A percentile compares a stretch with the other conserved stretches of the same genome.
phyloP scores from a whole-genome alignment of 2,329 filamentous ascomycete genomes.

The Monilinia fructigena region DNA sequence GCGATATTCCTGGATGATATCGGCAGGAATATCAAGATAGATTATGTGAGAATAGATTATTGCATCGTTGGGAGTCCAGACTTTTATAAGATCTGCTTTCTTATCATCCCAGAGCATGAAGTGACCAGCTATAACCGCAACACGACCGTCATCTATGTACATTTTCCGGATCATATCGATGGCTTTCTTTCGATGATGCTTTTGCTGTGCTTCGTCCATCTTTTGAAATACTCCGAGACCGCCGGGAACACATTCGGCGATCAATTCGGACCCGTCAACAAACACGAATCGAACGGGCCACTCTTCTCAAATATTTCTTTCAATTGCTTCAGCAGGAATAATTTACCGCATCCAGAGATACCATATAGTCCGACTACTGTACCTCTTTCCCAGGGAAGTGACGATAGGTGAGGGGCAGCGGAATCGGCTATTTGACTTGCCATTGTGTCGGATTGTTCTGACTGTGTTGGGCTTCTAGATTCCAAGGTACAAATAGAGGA shows the following conservation, averaged over 20 bases:
- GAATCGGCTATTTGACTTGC: background rate
- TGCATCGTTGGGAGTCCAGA: constrained; percentile 47
- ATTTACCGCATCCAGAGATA: constrained; percentile 54
- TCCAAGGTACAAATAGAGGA: background rate
- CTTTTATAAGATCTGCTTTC: constrained; percentile 3
- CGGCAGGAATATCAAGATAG: constrained; percentile 49
- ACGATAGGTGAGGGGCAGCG: background rate
- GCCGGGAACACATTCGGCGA: constrained; percentile 38
- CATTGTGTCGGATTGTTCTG: background rate
- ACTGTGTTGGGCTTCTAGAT: too few species aligned
- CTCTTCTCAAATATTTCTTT: constrained; percentile 39
- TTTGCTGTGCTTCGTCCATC: constrained; percentile 42
- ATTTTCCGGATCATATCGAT: constrained; percentile 47
- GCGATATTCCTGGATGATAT: constrained; percentile 44
- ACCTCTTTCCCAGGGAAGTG: constrained; percentile 35
- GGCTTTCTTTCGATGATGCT: constrained; percentile 44
- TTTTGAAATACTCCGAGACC: constrained; percentile 43
- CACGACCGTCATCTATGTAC: constrained; percentile 40
- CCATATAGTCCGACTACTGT: constrained; percentile 55
- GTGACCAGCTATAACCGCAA: constrained; percentile 55
- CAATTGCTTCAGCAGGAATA: constrained; percentile 46
- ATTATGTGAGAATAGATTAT: constrained; percentile 56
- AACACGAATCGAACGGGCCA: constrained; percentile 47
- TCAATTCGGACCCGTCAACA: constrained; percentile 53
- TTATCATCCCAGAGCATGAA: constrained; percentile 52